These are phyloP conservation scores for Fusarium nisikadoi DNA, from an alignment of 2,329 filamentous ascomycete species.

Conservation along the genomic window DNA sequence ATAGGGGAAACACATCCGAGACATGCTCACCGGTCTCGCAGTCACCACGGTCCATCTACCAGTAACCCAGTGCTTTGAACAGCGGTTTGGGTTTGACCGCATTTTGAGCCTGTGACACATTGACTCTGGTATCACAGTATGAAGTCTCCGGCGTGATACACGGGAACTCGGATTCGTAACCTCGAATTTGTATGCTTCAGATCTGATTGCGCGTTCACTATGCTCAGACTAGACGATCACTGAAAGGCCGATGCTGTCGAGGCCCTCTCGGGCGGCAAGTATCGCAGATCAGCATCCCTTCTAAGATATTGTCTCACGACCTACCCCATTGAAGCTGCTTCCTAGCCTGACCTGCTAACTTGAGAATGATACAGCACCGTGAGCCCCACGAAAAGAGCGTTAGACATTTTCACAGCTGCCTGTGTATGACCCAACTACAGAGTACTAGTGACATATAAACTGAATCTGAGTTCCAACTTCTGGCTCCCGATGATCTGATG, in stretches of 20 bases:
- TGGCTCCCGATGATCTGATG: slow-evolving; percentile 6
- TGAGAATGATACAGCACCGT: not conserved
- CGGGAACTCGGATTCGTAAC: not conserved
- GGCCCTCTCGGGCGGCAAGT: not conserved
- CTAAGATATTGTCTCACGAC: not conserved
- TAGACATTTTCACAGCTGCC: not conserved
- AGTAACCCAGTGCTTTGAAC: not conserved
- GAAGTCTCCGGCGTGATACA: slow-evolving; percentile 17
- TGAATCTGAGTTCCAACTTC: not conserved
- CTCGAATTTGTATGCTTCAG: not conserved
- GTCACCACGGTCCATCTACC: no score
- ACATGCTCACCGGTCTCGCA: not conserved
- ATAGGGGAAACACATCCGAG: not conserved
- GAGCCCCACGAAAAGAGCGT: not conserved
- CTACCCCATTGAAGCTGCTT: not conserved
- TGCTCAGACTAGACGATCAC: slow-evolving; percentile 1
- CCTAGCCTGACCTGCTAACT: not conserved
- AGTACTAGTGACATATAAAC: not conserved
- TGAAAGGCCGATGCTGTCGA: not conserved
- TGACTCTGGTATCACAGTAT: slow-evolving; percentile 10
- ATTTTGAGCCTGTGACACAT: slow-evolving; percentile 5
- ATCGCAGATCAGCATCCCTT: slow-evolving; percentile 12
- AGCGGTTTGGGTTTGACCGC: not conserved
- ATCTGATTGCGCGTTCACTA: not conserved
- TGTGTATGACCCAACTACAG: not conserved